These are phyloP conservation scores for Vitis hybrid DNA, from an alignment of 177 flowering plant genomes.

Conservation along the genomic window DNA sequence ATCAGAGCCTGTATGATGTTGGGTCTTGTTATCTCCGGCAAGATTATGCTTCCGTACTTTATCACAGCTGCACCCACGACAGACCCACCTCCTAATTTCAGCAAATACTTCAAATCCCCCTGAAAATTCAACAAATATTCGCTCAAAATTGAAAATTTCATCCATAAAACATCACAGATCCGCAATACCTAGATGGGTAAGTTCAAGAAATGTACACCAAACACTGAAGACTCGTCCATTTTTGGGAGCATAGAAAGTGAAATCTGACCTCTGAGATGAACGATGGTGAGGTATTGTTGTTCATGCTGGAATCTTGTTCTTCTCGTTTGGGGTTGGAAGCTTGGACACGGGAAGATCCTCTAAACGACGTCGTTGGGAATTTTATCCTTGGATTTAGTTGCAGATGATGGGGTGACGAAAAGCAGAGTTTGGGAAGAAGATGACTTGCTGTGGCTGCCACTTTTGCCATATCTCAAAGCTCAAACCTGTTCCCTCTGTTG, in stretches of 20 bases:
- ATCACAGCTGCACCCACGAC: conserved; percentile 51
- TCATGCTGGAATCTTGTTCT: not conserved
- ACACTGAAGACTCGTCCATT: not conserved
- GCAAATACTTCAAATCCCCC: conserved; percentile 47
- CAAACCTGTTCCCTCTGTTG: no score
- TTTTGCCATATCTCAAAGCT: no score
- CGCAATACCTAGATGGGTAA: no score
- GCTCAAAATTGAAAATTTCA: no score
- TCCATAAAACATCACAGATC: no score
- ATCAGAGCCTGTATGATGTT: conserved; percentile 43
- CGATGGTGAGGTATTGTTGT: not conserved
- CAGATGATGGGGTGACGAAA: no score
- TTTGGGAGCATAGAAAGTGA: not conserved
- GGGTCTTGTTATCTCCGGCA: conserved; percentile 62
- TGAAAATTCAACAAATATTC: conserved; percentile 6
- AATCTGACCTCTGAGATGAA: not conserved
- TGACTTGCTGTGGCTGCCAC: no score
- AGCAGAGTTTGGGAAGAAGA: no score
- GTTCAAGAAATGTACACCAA: not conserved
- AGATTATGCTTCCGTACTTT: conserved; percentile 62
- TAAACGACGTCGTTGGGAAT: not conserved
- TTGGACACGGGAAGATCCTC: not conserved
- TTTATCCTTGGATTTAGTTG: no score
- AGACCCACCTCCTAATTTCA: conserved; percentile 55
- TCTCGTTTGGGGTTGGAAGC: not conserved